Conservation (phyloP, 495 filamentous ascomycete species). For the Aspergillus mulundensis region DNA sequence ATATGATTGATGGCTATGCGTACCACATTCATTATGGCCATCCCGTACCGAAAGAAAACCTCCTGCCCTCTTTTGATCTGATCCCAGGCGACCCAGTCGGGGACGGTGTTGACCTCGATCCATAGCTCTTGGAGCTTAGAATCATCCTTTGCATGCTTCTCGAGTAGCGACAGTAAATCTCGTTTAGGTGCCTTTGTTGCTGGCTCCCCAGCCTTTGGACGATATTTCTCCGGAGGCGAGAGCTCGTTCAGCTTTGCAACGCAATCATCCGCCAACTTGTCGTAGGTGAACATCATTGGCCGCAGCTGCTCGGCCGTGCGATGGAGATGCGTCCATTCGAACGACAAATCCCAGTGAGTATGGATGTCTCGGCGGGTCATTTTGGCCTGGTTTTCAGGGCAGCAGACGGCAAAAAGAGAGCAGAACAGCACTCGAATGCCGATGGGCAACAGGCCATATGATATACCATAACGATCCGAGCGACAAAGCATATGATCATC, state of each 20-base stretch:
- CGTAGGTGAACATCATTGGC: slow-evolving; percentile 61
- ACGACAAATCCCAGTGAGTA: slow-evolving; percentile 62
- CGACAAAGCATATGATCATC: slow-evolving; percentile 3
- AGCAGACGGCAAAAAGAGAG: neutral
- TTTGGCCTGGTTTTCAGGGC: neutral
- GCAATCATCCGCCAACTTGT: slow-evolving; percentile 63
- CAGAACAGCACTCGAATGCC: neutral
- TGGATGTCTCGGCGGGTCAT: slow-evolving; percentile 15
- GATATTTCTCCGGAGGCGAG: slow-evolving; percentile 23
- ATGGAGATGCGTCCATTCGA: slow-evolving; percentile 67
- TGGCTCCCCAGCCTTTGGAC: slow-evolving; percentile 16
- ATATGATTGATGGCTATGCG: slow-evolving; percentile 9
- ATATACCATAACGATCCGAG: neutral
- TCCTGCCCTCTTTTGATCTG: slow-evolving; percentile 62
- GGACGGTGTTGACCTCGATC: slow-evolving; percentile 64
- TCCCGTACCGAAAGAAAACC: slow-evolving; percentile 70
- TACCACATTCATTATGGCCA: slow-evolving; percentile 52
- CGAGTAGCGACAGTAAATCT: slow-evolving; percentile 62
- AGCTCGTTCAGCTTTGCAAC: slow-evolving; percentile 57
- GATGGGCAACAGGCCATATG: slow-evolving; percentile 2
- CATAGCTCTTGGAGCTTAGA: slow-evolving; percentile 58
- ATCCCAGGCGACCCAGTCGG: slow-evolving; percentile 77
- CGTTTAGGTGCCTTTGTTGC: slow-evolving; percentile 27
- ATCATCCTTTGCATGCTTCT: slow-evolving; percentile 53
- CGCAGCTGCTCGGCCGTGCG: slow-evolving; percentile 55